A percentile compares a stretch with the other conserved stretches of the same genome.
Evolutionary conservation across 108 stramenopile species (phyloP).

Genomic region (Cyclotella sp.): DNA sequence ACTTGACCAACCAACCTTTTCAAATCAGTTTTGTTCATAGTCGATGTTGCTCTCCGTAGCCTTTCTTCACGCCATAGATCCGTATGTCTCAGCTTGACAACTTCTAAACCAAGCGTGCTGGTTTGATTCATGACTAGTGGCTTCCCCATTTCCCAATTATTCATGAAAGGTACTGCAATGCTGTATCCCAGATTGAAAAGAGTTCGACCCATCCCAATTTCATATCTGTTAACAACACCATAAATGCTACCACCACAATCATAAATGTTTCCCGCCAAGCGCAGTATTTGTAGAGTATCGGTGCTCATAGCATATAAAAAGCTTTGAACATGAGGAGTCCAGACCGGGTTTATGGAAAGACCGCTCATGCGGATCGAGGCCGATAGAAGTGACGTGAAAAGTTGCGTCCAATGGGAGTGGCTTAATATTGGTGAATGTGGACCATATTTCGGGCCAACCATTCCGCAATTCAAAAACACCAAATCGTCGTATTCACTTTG

Average conservation of each 20-base stretch:
- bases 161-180: constrained; percentile 9
- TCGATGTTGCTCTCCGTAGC: constrained; percentile 4
- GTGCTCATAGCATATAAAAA: constrained; percentile 23
- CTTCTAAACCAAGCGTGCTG: not conserved
- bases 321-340: constrained; percentile 37
- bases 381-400: constrained; percentile 14
- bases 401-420: constrained; percentile 24
- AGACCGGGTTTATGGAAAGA: constrained; percentile 18
- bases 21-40: not conserved
- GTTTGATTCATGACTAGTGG: not conserved
- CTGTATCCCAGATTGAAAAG: constrained; percentile 27
- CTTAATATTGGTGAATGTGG: not conserved
- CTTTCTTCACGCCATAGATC: not conserved
- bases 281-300: constrained; percentile 21
- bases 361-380: constrained; percentile 37
- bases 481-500: constrained; percentile 32
- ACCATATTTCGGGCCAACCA: constrained; percentile 24
- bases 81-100: not conserved
- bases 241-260: constrained; percentile 7
- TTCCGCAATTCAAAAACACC: constrained; percentile 42
- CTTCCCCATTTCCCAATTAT: constrained; percentile 2
- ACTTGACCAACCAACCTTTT: not conserved
- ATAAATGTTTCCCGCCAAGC: constrained; percentile 15
- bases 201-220: constrained; percentile 27
- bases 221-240: constrained; percentile 17